These are phyloP conservation scores for Pistacia atlantica DNA, from an alignment of 345 rosid species.

Conservation along the genomic window DNA sequence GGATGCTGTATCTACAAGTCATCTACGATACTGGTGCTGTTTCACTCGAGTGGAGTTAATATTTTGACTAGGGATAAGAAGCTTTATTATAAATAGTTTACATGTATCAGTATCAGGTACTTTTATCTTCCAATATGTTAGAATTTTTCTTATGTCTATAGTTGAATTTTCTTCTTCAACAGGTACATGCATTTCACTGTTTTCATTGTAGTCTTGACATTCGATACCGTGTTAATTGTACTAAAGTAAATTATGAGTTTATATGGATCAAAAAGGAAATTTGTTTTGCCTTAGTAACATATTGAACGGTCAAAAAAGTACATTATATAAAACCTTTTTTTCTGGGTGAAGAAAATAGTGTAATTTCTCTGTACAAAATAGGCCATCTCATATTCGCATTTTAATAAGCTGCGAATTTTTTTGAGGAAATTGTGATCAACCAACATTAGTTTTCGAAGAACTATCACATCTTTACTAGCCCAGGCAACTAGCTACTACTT, in stretches of 20 bases:
- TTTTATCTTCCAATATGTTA: no score
- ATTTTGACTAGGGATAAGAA: no score
- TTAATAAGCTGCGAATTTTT: no score
- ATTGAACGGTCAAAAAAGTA: neutral
- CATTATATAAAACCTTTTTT: no score
- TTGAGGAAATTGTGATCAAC: no score
- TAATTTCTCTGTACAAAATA: neutral
- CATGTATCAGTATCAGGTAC: no score
- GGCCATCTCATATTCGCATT: neutral
- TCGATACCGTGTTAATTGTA: neutral
- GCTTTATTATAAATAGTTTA: no score
- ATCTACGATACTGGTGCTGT: no score
- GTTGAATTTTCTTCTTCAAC: neutral
- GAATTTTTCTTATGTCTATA: no score
- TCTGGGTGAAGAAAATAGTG: no score
- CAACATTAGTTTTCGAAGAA: neutral
- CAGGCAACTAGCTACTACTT: conserved; percentile 11
- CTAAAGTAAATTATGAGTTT: neutral
- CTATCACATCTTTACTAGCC: neutral
- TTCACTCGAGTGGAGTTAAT: no score
- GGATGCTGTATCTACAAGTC: conserved; percentile 14
- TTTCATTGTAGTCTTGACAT: conserved; percentile 4
- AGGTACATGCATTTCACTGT: neutral
- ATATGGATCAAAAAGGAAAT: neutral
- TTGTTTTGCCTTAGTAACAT: neutral